Base-by-base conservation (phyloP, 257 asterid genomes). In the Catharanthus roseus region DNA sequence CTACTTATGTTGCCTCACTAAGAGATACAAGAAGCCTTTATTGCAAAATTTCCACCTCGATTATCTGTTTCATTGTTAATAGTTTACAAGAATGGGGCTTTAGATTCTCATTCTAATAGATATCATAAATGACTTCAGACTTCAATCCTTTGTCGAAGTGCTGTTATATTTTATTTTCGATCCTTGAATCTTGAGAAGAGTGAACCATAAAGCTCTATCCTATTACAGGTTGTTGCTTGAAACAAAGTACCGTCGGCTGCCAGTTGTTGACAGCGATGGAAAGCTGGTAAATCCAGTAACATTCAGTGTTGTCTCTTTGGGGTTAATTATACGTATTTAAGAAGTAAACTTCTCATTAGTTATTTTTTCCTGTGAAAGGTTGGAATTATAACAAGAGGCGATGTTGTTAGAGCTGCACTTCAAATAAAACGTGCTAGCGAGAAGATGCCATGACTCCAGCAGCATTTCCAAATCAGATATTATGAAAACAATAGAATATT, bases 371-470 rank as follows among this genome's bases (percentile, higher is more conserved):
- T 68, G 50, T 61, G 21, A 56, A 72, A 93, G 98, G 87, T 89
- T 69, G 98, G 98, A 60, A 86, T 93, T 47, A 81, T 93, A 66
- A 90, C 98, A 19, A 83, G 97, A 81, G 98, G 98, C 16, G 90
- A 93, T 63, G 91, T 93, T 39, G 91, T 93, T 38, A 86, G 92
- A 78, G 98, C 92, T 31, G 98, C 98, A 65, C 97, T 93, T 34
- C 87, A 84, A 67, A 88, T 92, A 73, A 92, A 85, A 80, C 87
- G 73, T 55, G 86, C 83, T n/a, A 44, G 56, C 26, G 86, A 78
- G 72, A 71, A 76, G 41, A 53, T 74, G 72, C 78, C 82, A 82
- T 5, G 42, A 38, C 41, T 54, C 9, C 62, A 12, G 41, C 62
- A 29, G 7, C 0, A 7, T n/a, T n/a, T n/a, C 23, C 0, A 13